Percentiles rank a stretch among this genome's conserved stretches.
Conservation (phyloP, 2,329 filamentous ascomycete genomes). For the Fusarium liriodendri region DNA sequence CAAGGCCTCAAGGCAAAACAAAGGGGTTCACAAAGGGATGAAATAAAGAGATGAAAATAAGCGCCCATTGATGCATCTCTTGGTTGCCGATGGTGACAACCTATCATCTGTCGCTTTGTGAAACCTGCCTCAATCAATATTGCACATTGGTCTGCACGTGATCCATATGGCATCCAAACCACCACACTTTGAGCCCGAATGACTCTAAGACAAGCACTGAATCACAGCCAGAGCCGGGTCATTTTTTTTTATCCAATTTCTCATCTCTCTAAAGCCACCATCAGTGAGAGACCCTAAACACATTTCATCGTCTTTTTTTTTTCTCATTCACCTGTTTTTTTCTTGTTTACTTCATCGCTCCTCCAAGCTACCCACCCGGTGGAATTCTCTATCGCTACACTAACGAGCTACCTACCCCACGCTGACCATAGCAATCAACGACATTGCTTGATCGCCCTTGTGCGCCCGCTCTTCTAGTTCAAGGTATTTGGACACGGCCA, state of each 20-base stretch:
- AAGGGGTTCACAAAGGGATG: not conserved
- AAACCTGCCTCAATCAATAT: not conserved
- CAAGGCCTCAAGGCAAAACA: not conserved
- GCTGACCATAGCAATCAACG: slow-evolving; percentile 18
- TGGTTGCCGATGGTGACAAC: slow-evolving; percentile 10
- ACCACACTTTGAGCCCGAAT: slow-evolving; percentile 4
- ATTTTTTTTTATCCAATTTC: not conserved
- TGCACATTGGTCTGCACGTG: slow-evolving; percentile 22
- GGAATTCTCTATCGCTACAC: slow-evolving; percentile 23
- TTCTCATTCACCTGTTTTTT: not conserved
- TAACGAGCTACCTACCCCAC: slow-evolving; percentile 33
- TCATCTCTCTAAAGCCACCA: not conserved
- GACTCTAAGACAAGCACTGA: slow-evolving; percentile 23
- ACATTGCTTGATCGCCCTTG: slow-evolving; percentile 20
- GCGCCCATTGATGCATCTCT: not conserved
- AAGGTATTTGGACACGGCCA: not conserved
- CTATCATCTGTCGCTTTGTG: not conserved
- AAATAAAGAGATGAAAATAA: not conserved
- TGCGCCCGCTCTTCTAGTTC: slow-evolving; percentile 7
- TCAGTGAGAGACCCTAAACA: not conserved
- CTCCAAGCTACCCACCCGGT: slow-evolving; percentile 23
- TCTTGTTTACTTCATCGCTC: not conserved
- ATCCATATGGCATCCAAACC: slow-evolving; percentile 20
- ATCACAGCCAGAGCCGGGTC: not conserved
- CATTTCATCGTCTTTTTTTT: not conserved